These are phyloP conservation scores for Dichotomocladium elegans DNA, from an alignment of 371 early-diverging fungal species.

Conservation along the genomic window DNA sequence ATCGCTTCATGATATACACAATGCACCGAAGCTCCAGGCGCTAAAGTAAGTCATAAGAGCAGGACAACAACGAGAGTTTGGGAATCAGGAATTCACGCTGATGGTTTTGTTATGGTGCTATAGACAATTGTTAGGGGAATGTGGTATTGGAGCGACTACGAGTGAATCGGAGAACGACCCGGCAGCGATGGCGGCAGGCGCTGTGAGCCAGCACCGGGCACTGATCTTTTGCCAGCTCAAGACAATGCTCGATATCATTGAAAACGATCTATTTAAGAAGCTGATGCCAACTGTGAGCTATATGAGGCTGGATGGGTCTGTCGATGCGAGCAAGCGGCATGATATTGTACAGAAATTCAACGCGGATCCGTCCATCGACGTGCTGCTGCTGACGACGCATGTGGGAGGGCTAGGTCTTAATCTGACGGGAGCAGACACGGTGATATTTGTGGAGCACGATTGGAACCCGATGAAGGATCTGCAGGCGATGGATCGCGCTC, in stretches of 20 bases:
- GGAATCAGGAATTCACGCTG: too few relatives aligned
- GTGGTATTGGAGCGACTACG: conserved; percentile 83
- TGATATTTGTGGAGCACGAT: conserved; percentile 99
- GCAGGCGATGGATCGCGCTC: conserved; percentile 98
- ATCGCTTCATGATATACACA: conserved; percentile 76
- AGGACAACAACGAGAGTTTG: too few relatives aligned
- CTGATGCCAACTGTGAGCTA: conserved; percentile 89
- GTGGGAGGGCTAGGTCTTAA: conserved; percentile 99
- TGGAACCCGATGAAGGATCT: conserved; percentile 99
- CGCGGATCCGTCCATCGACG: conserved; percentile 92
- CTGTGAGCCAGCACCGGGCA: conserved; percentile 89
- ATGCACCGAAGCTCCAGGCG: conserved; percentile 93
- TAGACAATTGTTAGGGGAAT: conserved; percentile 82
- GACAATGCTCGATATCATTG: conserved; percentile 96
- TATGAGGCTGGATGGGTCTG: conserved; percentile 95
- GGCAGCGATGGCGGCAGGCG: conserved; percentile 48
- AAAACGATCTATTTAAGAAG: conserved; percentile 80
- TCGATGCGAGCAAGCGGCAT: conserved; percentile 82
- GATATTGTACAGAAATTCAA: conserved; percentile 95
- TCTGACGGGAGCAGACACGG: conserved; percentile 98
- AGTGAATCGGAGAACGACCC: conserved; percentile 46
- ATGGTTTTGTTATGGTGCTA: neutral
- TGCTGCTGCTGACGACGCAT: conserved; percentile 94
- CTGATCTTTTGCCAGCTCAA: conserved; percentile 98
- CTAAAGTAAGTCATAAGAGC: conserved; percentile 68